Evolutionary conservation across 2,329 filamentous ascomycete species (phyloP).

Genomic region (Trichophaea hybrida): DNA sequence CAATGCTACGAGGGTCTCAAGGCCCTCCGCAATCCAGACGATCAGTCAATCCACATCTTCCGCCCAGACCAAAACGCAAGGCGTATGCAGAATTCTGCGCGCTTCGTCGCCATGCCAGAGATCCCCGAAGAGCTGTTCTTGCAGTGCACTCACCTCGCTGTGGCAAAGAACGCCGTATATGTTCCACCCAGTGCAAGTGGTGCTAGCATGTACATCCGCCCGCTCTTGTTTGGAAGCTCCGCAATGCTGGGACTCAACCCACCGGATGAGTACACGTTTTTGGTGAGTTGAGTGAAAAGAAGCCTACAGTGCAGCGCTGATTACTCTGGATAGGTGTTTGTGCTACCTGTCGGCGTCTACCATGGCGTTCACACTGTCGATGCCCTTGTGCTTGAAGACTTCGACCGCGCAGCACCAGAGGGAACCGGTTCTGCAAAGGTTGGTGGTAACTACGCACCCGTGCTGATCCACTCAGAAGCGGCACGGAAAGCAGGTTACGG

Average conservation of each 20-base stretch:
- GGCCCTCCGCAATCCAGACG: constrained; percentile 66
- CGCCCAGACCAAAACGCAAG: constrained; percentile 70
- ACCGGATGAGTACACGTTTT: constrained; percentile 81
- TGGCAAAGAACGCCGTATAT: constrained; percentile 74
- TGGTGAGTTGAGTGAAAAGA: constrained; percentile 7
- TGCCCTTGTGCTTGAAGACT: constrained; percentile 77
- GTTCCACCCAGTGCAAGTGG: constrained; percentile 82
- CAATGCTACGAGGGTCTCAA: constrained; percentile 98
- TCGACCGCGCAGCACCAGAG: constrained; percentile 82
- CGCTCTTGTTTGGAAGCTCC: constrained; percentile 71
- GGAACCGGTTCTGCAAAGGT: constrained; percentile 87
- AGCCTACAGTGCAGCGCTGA: background rate
- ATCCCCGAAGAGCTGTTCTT: constrained; percentile 67
- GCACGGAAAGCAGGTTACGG: constrained; percentile 67
- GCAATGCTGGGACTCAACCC: constrained; percentile 76
- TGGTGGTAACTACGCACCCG: constrained; percentile 90
- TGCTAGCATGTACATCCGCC: constrained; percentile 83
- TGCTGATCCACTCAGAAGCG: constrained; percentile 72
- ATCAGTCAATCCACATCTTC: constrained; percentile 66
- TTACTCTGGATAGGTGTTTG: constrained; percentile 50
- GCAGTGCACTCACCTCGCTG: constrained; percentile 61
- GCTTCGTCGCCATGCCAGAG: constrained; percentile 66
- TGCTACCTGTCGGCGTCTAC: constrained; percentile 84
- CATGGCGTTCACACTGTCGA: constrained; percentile 81
- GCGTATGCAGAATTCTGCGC: constrained; percentile 72